Evolutionary conservation across 306 rosid genomes (phyloP), one percentile per base, ranked within the genome.

Genomic region (Lablab purpureus): DNA sequence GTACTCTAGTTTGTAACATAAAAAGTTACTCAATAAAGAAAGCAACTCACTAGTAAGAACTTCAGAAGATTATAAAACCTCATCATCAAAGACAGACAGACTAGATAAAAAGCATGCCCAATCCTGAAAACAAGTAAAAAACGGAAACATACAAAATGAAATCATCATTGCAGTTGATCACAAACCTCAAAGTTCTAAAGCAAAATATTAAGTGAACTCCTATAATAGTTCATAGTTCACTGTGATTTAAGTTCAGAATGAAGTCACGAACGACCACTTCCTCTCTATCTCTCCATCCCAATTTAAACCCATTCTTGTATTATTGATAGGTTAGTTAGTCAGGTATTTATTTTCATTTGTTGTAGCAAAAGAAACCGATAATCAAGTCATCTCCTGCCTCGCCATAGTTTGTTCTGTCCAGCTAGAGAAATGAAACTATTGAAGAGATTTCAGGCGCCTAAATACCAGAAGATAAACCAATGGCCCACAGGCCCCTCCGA

Each of bases 51-150:
- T 21, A 1, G 36, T 3, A 66, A 79, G 46, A 43, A 59, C 45
- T 60, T 67, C 54, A 36, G 73, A 58, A 66, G 49, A 23, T 37
- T 76, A 87, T 45, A 80, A 40, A 22, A 84, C 58, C 43, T 32
- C 50, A 2, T 71, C 32, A 70, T 50, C 70, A 76, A 49, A 32
- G 73, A 36, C 69, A 32, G 73, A 36, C 69, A 34, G 22, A 34
- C 63, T 66, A 55, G 60, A 25, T 62, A 37, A 41, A 80, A 69
- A 72, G 22, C 69, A 32, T 18, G 21, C 54, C 36, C 50, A 21
- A n/a, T 67, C 17, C 37, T 37, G 37, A 47, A 34, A 66, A 54
- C 71, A 75, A 69, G 37, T 51, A 28, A 40, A 37, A 28, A 50
- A 18, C 78, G 51, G 69, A 62, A 71, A 63, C 56, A 76, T 19